Evolutionary conservation across 306 rosid species (phyloP), one percentile per base, ranked within the genome.

Genomic region (Lablab purpureus): DNA sequence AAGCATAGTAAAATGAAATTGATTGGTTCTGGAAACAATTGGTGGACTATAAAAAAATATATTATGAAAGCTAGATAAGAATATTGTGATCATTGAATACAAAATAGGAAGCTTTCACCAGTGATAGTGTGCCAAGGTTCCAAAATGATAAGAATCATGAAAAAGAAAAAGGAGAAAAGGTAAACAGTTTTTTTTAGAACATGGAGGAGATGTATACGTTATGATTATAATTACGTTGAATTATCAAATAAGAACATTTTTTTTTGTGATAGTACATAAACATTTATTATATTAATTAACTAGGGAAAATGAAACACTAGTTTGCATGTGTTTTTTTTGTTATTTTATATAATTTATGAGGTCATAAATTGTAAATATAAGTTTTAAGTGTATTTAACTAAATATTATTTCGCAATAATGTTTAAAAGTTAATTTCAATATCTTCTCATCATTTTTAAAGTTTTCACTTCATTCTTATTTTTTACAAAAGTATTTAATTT

Each of bases 61-160:
- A 7, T 13, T 12, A 25, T 59, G 66, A 27, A 14, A 62, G 43
- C 11, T 62, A 13, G 73, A 67, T 67, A 43, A 25, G 56, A 8
- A 62, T 34, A 37, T 67, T 9, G 12, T 40, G 45, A 40, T 25
- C 34, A 21, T 51, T 6, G 56, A 64, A 40, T 34, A 14, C 11
- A 36, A 32, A 19, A n/a, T 28, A 30, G 59, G 36, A 71, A 81
- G 66, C 41, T 81, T 30, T 73, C 84, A 47, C 67, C 18, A 37
- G 2, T 8, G 34, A 18, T 19, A 12, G 52, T 40, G 10, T 43
- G 15, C 10, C 18, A 41, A 18, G 27, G 52, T 67, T 67, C 52
- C 34, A 21, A 19, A 65, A 37, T 36, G 49, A 65, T 65, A 65
- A 65, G 50, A 65, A 37, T 65, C n/a, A 37, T 1, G 15, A 10